phyloP scores from a whole-genome alignment of 495 filamentous ascomycete genomes.

The Aspergillus cristatus region DNA sequence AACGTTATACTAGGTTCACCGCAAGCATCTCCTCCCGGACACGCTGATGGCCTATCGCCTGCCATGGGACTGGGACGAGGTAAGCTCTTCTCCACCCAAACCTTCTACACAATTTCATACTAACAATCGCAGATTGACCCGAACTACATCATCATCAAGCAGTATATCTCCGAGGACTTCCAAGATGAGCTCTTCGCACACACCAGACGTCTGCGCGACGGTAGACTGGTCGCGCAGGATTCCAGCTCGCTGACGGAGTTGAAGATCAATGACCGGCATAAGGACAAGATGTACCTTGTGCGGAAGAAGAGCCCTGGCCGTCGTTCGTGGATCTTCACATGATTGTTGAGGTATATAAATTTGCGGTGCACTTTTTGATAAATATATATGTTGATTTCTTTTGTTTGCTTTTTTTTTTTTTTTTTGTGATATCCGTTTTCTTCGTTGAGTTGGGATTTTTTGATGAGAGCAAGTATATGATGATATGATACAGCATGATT shows the following conservation, averaged over 20 bases:
- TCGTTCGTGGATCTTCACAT: slow-evolving; percentile 27
- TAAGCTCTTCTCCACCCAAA: slow-evolving; percentile 15
- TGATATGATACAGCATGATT: slow-evolving; percentile 1
- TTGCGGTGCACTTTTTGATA: no score
- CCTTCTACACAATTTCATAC: neutral
- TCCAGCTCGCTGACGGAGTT: slow-evolving; percentile 40
- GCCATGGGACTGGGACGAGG: slow-evolving; percentile 44
- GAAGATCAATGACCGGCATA: slow-evolving; percentile 40
- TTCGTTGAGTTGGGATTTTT: slow-evolving; percentile 1
- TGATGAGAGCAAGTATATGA: neutral
- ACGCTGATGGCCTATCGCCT: slow-evolving; percentile 37
- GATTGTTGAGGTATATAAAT: no score
- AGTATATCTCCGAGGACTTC: slow-evolving; percentile 62
- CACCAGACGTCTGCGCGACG: slow-evolving; percentile 53
- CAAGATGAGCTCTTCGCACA: slow-evolving; percentile 67
- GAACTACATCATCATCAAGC: slow-evolving; percentile 67
- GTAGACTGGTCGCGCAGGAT: slow-evolving; percentile 33
- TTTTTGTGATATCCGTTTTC: neutral
- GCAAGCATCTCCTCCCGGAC: slow-evolving; percentile 41
- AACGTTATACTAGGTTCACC: slow-evolving; percentile 29
- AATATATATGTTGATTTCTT: neutral
- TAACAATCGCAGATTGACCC: slow-evolving; percentile 39
- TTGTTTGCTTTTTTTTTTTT: slow-evolving; percentile 6
- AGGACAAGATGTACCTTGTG: slow-evolving; percentile 50
- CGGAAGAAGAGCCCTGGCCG: slow-evolving; percentile 48